phyloP scores from a whole-genome alignment of 2,329 filamentous ascomycete genomes.

The Huntiella bhutanensis region DNA sequence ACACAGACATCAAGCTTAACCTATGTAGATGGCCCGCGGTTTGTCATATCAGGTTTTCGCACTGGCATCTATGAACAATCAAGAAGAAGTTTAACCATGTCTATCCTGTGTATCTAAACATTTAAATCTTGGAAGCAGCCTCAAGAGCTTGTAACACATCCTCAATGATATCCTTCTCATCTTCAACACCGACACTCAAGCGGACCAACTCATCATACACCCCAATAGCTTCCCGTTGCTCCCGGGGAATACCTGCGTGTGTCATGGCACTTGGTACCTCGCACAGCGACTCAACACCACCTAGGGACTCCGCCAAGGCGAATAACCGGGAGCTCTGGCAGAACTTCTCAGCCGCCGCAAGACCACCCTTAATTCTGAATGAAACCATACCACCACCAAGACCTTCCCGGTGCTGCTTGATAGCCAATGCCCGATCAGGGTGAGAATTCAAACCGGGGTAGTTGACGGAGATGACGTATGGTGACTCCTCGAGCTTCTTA shows the following conservation, averaged over 20 bases:
- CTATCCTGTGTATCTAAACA: too few species aligned
- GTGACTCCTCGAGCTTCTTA: conserved; percentile 54
- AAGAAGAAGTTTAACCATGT: too few species aligned
- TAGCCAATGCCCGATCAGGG: conserved; percentile 64
- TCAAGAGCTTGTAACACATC: conserved; percentile 75
- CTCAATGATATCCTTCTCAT: conserved; percentile 60
- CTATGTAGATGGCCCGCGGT: too few species aligned
- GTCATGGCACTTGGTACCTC: conserved; percentile 95
- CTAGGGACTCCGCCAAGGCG: conserved; percentile 79
- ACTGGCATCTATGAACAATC: too few species aligned
- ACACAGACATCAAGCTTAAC: too few species aligned
- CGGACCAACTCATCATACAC: conserved; percentile 90
- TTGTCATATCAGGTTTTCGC: too few species aligned
- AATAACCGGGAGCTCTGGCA: conserved; percentile 80
- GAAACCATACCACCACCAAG: conserved; percentile 96
- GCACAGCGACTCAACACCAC: conserved; percentile 78
- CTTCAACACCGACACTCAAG: conserved; percentile 86
- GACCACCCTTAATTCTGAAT: conserved; percentile 80
- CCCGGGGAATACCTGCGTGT: conserved; percentile 81
- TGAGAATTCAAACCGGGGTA: conserved; percentile 85
- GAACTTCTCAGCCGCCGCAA: conserved; percentile 74
- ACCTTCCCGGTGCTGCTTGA: conserved; percentile 81
- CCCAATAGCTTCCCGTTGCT: conserved; percentile 77
- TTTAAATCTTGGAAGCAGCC: conserved; percentile 28
- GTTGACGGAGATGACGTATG: conserved; percentile 76